These are phyloP conservation scores for Alternaria brassicae DNA, from an alignment of 2,329 filamentous ascomycete species.

Conservation along the genomic window DNA sequence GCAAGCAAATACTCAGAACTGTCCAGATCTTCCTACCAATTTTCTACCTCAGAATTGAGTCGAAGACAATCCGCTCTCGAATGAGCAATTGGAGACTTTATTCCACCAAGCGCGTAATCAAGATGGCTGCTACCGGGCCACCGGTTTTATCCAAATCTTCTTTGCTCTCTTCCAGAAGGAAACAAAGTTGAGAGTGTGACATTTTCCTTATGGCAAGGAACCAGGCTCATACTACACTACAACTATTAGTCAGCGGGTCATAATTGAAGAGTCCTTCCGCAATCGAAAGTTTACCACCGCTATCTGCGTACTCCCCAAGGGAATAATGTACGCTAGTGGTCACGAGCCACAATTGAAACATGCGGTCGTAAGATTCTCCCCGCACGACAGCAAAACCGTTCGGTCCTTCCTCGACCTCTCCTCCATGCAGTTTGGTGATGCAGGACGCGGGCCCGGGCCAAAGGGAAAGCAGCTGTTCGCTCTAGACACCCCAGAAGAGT, in stretches of 20 bases:
- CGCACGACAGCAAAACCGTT: not conserved
- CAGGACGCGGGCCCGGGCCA: conserved; percentile 3
- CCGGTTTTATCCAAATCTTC: not conserved
- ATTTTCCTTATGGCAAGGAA: not conserved
- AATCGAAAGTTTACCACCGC: not conserved
- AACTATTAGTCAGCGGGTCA: not conserved
- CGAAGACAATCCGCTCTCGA: not conserved
- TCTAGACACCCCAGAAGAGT: conserved; percentile 1
- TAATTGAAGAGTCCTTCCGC: conserved; percentile 1
- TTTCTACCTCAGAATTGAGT: not conserved
- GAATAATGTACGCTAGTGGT: not conserved
- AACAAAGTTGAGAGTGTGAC: not conserved
- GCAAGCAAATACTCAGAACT: not conserved
- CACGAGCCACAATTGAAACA: not conserved
- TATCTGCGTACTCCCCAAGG: not conserved
- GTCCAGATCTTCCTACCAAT: not conserved
- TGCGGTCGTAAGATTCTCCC: conserved; percentile 4
- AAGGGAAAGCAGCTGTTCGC: conserved; percentile 7
- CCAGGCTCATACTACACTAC: not conserved
- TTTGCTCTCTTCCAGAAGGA: not conserved
- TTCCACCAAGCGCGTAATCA: conserved; percentile 7
- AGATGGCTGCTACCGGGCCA: not conserved
- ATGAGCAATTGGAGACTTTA: conserved; percentile 3
- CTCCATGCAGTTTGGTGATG: conserved; percentile 7
- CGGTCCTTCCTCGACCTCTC: conserved; percentile 5